Percentiles rank a stretch among this genome's conserved stretches.
phyloP scores from a whole-genome alignment of 1,284 basidiomycete species.

The Naganishia sp. region DNA sequence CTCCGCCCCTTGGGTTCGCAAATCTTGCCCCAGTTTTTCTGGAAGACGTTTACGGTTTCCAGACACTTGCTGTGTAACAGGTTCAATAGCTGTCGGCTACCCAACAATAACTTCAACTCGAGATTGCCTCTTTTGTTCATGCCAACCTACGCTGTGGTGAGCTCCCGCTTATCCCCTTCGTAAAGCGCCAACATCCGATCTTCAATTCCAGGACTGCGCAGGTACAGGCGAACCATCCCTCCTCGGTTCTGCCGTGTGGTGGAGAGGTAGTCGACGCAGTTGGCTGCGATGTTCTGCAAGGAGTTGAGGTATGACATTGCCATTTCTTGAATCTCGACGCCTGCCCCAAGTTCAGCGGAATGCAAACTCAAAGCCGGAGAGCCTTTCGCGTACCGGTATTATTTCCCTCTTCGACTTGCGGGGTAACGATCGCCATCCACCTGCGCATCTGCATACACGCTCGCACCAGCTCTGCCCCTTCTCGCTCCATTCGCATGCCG shows the following conservation, averaged over 20 bases:
- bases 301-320: conserved; percentile 27
- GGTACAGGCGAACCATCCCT: conserved; percentile 19
- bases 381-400: conserved; percentile 23
- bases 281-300: conserved; percentile 26
- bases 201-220: conserved; percentile 28
- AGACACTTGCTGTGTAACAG: conserved; percentile 29
- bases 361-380: background rate
- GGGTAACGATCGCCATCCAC: conserved; percentile 29
- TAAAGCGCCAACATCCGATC: conserved; percentile 27
- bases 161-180: conserved; percentile 27
- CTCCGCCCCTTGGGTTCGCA: conserved; percentile 24
- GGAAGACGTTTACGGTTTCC: conserved; percentile 28
- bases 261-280: conserved; percentile 28
- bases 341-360: background rate
- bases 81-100: conserved; percentile 23
- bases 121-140: no score
- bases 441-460: conserved; percentile 27
- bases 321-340: conserved; percentile 32
- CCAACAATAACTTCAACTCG: no score
- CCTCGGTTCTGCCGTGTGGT: conserved; percentile 20
- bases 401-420: conserved; percentile 30
- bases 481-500: conserved; percentile 21
- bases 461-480: conserved; percentile 23
- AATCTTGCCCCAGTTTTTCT: conserved; percentile 29
- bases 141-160: conserved; percentile 19